A percentile compares a stretch with the other conserved stretches of the same genome.
Evolutionary conservation across 148 eudicot genomes (phyloP).

Genomic region (Fagopyrum esculentum): DNA sequence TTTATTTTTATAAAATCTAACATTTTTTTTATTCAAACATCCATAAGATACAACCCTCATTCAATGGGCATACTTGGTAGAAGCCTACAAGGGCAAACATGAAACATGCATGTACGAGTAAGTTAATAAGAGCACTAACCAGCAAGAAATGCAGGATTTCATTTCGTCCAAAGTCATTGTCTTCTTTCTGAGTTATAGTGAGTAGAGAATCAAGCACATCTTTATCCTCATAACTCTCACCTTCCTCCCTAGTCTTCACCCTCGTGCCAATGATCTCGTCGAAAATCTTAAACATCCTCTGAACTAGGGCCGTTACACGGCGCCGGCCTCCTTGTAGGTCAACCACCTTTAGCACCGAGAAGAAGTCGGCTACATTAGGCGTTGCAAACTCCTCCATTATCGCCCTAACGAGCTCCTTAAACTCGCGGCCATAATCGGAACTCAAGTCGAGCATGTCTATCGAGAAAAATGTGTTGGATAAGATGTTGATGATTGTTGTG

Average conservation of each 20-base stretch:
- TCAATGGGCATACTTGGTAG: no score
- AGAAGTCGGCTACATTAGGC: slow-evolving; percentile 49
- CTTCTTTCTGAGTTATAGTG: slow-evolving; percentile 13
- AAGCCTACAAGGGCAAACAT: no score
- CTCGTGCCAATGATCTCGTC: slow-evolving; percentile 29
- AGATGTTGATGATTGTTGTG: slow-evolving; percentile 29
- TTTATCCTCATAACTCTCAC: background rate
- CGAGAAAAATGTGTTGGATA: slow-evolving; percentile 44
- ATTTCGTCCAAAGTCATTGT: slow-evolving; percentile 13
- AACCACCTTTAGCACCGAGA: slow-evolving; percentile 30
- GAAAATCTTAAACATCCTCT: slow-evolving; percentile 22
- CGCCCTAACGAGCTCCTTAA: slow-evolving; percentile 27
- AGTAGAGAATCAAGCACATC: slow-evolving; percentile 45
- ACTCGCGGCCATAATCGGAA: slow-evolving; percentile 26
- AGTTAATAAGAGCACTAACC: slow-evolving; percentile 12
- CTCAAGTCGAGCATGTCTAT: slow-evolving; percentile 35
- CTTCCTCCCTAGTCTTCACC: slow-evolving; percentile 6
- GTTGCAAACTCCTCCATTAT: slow-evolving; percentile 32
- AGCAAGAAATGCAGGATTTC: slow-evolving; percentile 19
- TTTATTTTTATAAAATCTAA: no score
- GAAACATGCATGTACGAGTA: no score
- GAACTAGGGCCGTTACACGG: slow-evolving; percentile 14
- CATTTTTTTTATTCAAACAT: no score
- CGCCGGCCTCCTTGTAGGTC: slow-evolving; percentile 42
- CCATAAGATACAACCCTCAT: no score